Evolutionary conservation across 2,329 filamentous ascomycete genomes (phyloP).

Genomic region (Colletotrichum sp.): DNA sequence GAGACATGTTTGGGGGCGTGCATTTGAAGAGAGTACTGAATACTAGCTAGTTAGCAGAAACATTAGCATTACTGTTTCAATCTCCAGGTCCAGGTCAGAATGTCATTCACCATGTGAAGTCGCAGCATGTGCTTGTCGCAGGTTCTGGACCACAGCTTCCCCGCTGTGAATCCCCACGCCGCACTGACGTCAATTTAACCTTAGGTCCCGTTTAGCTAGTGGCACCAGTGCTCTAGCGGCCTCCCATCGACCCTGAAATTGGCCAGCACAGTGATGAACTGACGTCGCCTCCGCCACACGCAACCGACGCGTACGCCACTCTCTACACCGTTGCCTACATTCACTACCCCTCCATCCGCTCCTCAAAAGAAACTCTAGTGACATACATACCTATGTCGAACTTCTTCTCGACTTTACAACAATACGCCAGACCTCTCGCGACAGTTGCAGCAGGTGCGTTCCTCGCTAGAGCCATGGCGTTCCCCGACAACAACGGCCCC

Average conservation of each 20-base stretch:
- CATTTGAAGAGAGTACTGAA: too few relatives aligned
- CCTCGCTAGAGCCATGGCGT: background rate
- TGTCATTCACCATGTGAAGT: background rate
- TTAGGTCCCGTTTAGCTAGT: background rate
- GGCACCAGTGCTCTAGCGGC: background rate
- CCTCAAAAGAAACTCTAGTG: background rate
- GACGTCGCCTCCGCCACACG: constrained; percentile 9
- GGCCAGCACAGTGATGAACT: background rate
- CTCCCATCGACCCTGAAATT: background rate
- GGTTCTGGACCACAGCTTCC: background rate
- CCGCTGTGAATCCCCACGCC: background rate
- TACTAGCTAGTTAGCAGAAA: too few relatives aligned
- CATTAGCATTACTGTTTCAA: too few relatives aligned
- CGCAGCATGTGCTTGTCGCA: background rate
- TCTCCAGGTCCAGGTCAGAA: too few relatives aligned
- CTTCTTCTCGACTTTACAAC: background rate
- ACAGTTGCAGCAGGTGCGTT: background rate
- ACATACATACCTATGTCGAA: background rate
- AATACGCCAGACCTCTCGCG: background rate
- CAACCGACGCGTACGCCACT: background rate
- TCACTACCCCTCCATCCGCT: background rate
- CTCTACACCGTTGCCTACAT: background rate
- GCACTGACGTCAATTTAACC: constrained; percentile 22
- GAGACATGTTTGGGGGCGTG: too few relatives aligned
- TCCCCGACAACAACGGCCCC: background rate